Evolutionary conservation across 1,284 basidiomycete species (phyloP).

Genomic region (Boletus smithii): DNA sequence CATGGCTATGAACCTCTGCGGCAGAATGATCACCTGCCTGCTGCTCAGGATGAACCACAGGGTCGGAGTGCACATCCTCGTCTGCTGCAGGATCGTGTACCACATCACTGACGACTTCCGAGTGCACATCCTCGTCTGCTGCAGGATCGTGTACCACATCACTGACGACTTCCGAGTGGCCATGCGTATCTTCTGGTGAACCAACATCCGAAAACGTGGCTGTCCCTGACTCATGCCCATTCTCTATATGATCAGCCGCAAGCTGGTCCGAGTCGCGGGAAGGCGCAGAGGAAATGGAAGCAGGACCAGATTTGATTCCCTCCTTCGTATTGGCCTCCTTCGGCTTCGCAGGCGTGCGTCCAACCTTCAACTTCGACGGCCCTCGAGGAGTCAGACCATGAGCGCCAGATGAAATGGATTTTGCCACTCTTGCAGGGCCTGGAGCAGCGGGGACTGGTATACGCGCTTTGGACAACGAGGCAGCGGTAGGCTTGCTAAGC

Average conservation of each 20-base stretch:
- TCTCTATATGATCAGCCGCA: constrained; percentile 22
- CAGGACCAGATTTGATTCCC: constrained; percentile 1
- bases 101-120: constrained; percentile 9
- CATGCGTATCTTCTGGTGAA: constrained; percentile 12
- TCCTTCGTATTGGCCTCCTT: constrained; percentile 9
- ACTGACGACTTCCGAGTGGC: constrained; percentile 9
- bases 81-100: constrained; percentile 7
- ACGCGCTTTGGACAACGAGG: constrained; percentile 57
- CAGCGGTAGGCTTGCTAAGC: constrained; percentile 72
- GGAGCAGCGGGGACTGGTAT: constrained; percentile 22
- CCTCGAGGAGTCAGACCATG: constrained; percentile 16
- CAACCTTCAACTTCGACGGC: constrained; percentile 23
- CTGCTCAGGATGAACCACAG: constrained; percentile 13
- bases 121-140: constrained; percentile 11
- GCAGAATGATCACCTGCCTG: constrained; percentile 1
- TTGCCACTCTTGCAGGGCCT: constrained; percentile 25
- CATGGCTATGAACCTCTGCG: constrained; percentile 10
- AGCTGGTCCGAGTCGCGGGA: constrained; percentile 9
- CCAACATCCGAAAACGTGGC: constrained; percentile 11
- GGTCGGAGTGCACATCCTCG: constrained; percentile 14
- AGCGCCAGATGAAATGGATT: constrained; percentile 21
- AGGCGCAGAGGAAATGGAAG: constrained; percentile 18
- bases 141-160: constrained; percentile 8
- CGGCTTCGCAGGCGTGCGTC: constrained; percentile 13
- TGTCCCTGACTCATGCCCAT: constrained; percentile 19